Evolutionary conservation across 768 basidiomycete genomes (phyloP).

Genomic region (Pulveroboletus frians): DNA sequence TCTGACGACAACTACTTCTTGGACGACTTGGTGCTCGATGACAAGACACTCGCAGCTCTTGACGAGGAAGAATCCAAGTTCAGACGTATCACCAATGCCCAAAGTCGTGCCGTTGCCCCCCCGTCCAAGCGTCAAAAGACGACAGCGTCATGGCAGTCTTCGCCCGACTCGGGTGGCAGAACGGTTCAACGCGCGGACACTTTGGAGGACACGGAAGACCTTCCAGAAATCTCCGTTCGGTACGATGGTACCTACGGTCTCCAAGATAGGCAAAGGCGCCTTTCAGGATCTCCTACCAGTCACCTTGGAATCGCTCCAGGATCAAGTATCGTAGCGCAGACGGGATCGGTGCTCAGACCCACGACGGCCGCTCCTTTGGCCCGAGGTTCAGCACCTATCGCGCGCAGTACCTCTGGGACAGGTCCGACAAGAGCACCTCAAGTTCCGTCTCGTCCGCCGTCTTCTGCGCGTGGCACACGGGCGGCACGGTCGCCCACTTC

Average conservation of each 20-base stretch:
- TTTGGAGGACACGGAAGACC: conserved; percentile 42
- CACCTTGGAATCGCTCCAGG: conserved; percentile 10
- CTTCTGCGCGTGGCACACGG: conserved; percentile 13
- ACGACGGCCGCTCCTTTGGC: conserved; percentile 8
- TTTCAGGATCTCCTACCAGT: conserved; percentile 11
- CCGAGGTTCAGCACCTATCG: conserved; percentile 10
- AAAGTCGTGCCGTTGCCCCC: conserved; percentile 31
- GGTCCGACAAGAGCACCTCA: conserved; percentile 7
- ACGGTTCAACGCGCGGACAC: conserved; percentile 22
- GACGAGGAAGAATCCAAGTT: conserved; percentile 51
- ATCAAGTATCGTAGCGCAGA: conserved; percentile 5
- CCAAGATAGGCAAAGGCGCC: conserved; percentile 20
- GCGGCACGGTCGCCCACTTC: conserved; percentile 10
- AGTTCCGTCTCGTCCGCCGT: conserved; percentile 9
- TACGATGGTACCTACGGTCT: conserved; percentile 55
- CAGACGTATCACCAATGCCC: conserved; percentile 19
- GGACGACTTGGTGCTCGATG: conserved; percentile 63
- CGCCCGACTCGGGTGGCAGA: conserved; percentile 29
- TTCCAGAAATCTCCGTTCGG: conserved; percentile 61
- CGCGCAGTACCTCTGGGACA: conserved; percentile 8
- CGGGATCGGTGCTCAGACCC: conserved; percentile 7
- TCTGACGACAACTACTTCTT: conserved; percentile 65
- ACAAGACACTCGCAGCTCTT: conserved; percentile 53
- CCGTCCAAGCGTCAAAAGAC: conserved; percentile 57
- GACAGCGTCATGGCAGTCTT: conserved; percentile 40